Base-by-base conservation (phyloP, 2,329 filamentous ascomycete genomes). In the Pseudofabraea citricarpa region DNA sequence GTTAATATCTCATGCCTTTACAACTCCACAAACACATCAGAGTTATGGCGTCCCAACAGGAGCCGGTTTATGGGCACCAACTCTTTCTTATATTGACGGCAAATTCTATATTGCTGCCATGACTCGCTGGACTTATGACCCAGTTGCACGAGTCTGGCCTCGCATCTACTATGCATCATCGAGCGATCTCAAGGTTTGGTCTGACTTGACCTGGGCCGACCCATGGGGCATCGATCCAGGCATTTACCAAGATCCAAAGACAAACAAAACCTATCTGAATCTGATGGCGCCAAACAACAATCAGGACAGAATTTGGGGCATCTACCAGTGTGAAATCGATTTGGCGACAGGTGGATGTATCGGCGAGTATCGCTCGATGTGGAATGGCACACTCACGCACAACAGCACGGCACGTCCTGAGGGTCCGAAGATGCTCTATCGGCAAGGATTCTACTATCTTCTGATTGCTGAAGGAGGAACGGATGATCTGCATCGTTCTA, bases 1-100 rank as follows among this genome's bases (percentile, higher is more conserved):
- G 1, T 56, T 69, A 13, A 60, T 65, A 36, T 45, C 46, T 24
- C 51, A 53, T 36, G 50, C 50, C 12, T 41, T 48, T 5, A 48
- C 40, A 13, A 37, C 38, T 9, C 40, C 48, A 5, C 29, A 43
- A 2, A 42, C 49, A 41, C 24, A 43, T n/a, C 37, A 48, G 27
- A 35, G 45, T 13, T 48, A 48, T 32, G 48, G 46, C 20, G 40
- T 41, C 19, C 45, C 45, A 8, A 43, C 41, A 21, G 46, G 40
- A 22, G 47, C 46, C 12, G 46, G 46, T 46, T 41, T 44, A 5
- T 49, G 45, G 45, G 47, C 48, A 2, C 44, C 45, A 15, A 39
- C 42, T 6, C 21, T 53, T 12, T 35, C 29, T 15, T 47, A 24
- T 21, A 40, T 49, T 13, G 29, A 50, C 20, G 43, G 44, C 8